These are phyloP conservation scores for Didymella arachidicola DNA, from an alignment of 2,329 filamentous ascomycete genomes.

Conservation along the genomic window DNA sequence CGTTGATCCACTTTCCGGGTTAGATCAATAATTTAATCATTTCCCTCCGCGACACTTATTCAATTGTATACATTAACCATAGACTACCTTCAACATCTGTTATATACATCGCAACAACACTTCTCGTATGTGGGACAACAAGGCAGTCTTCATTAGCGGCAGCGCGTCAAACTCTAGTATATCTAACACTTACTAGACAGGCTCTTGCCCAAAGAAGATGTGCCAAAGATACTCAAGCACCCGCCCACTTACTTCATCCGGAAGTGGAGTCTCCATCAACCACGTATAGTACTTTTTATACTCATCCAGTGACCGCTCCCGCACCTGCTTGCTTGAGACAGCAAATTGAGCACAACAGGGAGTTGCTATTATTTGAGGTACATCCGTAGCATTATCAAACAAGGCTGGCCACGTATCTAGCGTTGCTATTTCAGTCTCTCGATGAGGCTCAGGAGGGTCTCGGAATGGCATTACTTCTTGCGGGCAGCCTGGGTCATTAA, in stretches of 20 bases:
- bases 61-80: too few relatives aligned
- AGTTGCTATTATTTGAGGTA: constrained; percentile 55
- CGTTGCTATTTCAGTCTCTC: constrained; percentile 37
- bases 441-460: constrained; percentile 32
- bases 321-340: constrained; percentile 42
- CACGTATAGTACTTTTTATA: constrained; percentile 42
- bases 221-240: constrained; percentile 42
- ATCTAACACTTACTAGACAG: constrained; percentile 31
- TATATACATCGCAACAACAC: constrained; percentile 37
- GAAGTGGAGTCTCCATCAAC: constrained; percentile 35
- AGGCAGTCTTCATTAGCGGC: constrained; percentile 10
- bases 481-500: constrained; percentile 49
- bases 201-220: constrained; percentile 35
- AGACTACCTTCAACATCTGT: constrained; percentile 6
- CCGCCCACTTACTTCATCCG: constrained; percentile 35
- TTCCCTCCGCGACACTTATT: too few relatives aligned
- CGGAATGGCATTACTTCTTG: constrained; percentile 47
- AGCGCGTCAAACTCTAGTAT: not conserved
- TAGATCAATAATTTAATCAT: too few relatives aligned
- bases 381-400: constrained; percentile 43
- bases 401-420: constrained; percentile 55
- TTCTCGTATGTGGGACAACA: constrained; percentile 31
- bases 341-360: constrained; percentile 55
- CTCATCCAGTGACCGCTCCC: constrained; percentile 35
- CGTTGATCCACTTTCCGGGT: too few relatives aligned